Evolutionary conservation across 139 green algal genomes (phyloP), one percentile per base, ranked within the genome.

Genomic region (Picochlorum sp.): DNA sequence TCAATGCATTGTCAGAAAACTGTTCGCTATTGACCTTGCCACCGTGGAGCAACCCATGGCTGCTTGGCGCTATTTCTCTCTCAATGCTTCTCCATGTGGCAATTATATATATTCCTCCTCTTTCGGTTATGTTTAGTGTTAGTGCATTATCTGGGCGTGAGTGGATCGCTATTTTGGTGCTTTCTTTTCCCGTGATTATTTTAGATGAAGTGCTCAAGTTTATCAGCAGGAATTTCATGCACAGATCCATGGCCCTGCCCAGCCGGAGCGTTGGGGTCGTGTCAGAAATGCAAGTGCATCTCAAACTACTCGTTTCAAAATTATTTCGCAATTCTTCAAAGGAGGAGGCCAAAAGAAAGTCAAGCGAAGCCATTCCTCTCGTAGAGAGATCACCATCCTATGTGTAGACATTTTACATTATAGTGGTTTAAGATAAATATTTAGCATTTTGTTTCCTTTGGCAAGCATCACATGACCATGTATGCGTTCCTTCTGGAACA

Each of bases 1-100:
- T 97, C 45, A 97, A 97, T 66, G 92, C 92, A 49, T 79, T 97
- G 18, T 86, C 67, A 6, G 92, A 98, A 75, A 84, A 98, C 67
- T 70, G 63, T 61, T 82, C 60, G 56, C 63, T 95, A 14, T 54
- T 92, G 60, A 57, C 62, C 18, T 74, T 94, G 13, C 83, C 88
- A 0, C 89, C 89, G 23, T 95, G 85, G 84, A 80, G 84, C 71
- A 97, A 97, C 77, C 76, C 72, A 37, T 95, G 82, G 80, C 79
- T 97, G 59, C 66, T 96, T 45, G 81, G 81, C 1, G 92, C 92
- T 20, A 97, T 97, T 58, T 63, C 67, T 9, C 70, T 94, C 24
- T 95, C 85, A 34, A 74, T 94, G 56, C 28, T 66, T 0, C 75
- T 94, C 38, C 92, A 98, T 73, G 80, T 82, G 45, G 21, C 91